Evolutionary conservation across 306 rosid species (phyloP), one percentile per base, ranked within the genome.

Genomic region (Heteromeles arbutifolia): DNA sequence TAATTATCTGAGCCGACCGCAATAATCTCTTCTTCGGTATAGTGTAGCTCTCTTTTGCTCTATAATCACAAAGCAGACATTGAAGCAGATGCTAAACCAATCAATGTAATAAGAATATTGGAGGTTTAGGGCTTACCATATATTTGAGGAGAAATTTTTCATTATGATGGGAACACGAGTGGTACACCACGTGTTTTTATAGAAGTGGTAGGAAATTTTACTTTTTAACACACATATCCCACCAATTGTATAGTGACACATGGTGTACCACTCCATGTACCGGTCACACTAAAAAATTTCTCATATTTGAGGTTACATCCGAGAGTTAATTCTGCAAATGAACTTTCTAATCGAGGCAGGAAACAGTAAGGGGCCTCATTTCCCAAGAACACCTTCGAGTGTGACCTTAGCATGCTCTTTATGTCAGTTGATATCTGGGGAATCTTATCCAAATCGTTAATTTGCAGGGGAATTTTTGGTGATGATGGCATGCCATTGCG

Each of bases 11-110:
- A 81, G 82, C 88, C 31, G 96, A 81, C 76, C 39, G 87, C 67
- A 94, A 94, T 92, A 78, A 90, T 85, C 11, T 94, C 97, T 83
- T 92, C 93, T 77, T 94, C 86, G n/a, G 93, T 89, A 2, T 92
- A 74, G 85, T 76, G 82, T 6, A 84, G 37, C 78, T 94, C 96
- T 11, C 88, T 86, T 84, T 78, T 90, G 83, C 87, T 85, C 98
- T 93, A 43, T 3, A 50, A 52, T 74, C 63, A 59, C 25, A 65
- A 43, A 69, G 19, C 11, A 8, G 22, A n/a, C 34, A 72, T 44
- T 39, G 58, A 56, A 32, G 56, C 21, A 14, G 2, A 52, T 24
- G 13, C 32, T 31, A 2, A n/a, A 74, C 31, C 32, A 19, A 24
- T 64, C 32, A 31, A 13, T 10, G 61, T 56, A 19, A 11, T 65